Percentiles rank a stretch among this genome's conserved stretches.
These are phyloP conservation scores for Alternaria burnsii DNA, from an alignment of 2,329 filamentous ascomycete genomes.

Conservation along the genomic window DNA sequence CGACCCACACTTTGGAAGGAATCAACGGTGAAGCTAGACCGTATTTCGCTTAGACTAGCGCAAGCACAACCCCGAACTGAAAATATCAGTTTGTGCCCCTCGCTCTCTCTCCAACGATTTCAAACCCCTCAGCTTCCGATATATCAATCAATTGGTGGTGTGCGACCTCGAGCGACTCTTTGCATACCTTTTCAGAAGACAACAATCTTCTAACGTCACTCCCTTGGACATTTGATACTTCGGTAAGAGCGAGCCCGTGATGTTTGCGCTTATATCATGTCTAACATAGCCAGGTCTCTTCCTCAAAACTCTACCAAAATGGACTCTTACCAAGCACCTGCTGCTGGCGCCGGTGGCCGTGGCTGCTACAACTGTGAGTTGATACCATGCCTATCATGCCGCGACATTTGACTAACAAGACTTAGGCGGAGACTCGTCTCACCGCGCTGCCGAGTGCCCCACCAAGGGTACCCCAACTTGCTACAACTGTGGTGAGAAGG, in stretches of 20 bases:
- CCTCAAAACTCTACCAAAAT: conserved; percentile 35
- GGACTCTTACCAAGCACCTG: conserved; percentile 48
- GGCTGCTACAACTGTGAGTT: conserved; percentile 56
- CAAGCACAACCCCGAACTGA: conserved; percentile 22
- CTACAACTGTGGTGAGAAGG: conserved; percentile 60
- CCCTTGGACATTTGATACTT: conserved; percentile 27
- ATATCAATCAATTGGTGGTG: conserved; percentile 28
- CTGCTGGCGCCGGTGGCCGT: conserved; percentile 47
- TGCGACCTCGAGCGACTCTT: conserved; percentile 16
- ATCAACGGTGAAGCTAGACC: conserved; percentile 18
- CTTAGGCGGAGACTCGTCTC: conserved; percentile 58
- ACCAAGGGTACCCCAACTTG: conserved; percentile 60
- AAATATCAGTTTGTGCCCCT: conserved; percentile 26
- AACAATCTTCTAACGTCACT: conserved; percentile 30
- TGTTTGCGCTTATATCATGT: background rate
- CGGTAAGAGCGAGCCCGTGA: conserved; percentile 30
- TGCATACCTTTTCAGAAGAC: conserved; percentile 17
- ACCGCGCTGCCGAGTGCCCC: conserved; percentile 61
- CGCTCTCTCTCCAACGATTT: conserved; percentile 19
- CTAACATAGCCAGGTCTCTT: conserved; percentile 38
- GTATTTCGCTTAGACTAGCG: conserved; percentile 23
- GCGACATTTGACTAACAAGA: conserved; percentile 22
- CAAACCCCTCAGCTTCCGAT: conserved; percentile 18
- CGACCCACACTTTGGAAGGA: conserved; percentile 15
- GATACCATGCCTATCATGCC: background rate